These are phyloP conservation scores for Xylaria cubensis DNA, from an alignment of 495 filamentous ascomycete genomes.

Conservation along the genomic window DNA sequence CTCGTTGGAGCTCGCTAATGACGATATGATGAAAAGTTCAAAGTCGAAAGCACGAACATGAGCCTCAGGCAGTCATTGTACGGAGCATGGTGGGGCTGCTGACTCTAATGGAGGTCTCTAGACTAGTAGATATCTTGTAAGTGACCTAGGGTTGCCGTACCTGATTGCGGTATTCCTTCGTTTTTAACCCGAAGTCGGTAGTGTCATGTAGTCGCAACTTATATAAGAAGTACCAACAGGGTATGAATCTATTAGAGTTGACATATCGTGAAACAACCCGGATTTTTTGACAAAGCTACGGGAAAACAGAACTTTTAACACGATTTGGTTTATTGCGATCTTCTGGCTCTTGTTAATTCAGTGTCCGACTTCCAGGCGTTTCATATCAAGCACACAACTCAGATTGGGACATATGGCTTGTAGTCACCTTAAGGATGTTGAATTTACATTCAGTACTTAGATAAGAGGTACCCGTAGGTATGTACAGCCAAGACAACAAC, in stretches of 20 bases:
- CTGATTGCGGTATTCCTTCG: background rate
- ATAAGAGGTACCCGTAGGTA: background rate
- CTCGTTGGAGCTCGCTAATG: slow-evolving; percentile 20
- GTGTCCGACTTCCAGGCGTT: background rate
- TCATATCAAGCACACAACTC: background rate
- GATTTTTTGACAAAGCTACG: background rate
- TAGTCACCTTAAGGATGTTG: background rate
- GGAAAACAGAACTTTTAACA: background rate
- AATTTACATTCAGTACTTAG: slow-evolving; percentile 1
- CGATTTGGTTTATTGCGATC: background rate
- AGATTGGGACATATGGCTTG: background rate
- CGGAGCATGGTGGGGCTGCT: slow-evolving; percentile 20
- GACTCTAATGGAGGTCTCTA: slow-evolving; percentile 7
- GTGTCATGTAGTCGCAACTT: background rate
- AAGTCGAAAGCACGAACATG: background rate
- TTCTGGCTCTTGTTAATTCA: background rate
- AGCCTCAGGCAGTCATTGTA: slow-evolving; percentile 21
- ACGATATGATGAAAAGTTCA: slow-evolving; percentile 28
- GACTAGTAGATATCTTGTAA: background rate
- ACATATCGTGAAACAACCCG: background rate
- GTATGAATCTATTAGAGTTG: background rate
- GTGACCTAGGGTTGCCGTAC: background rate
- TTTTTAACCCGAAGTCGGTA: background rate
- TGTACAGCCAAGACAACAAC: background rate
- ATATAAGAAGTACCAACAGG: background rate